Percentiles rank a stretch among this genome's conserved stretches.
These are phyloP conservation scores for Pseudocercospora ulei DNA, from an alignment of 2,329 filamentous ascomycete genomes.

Conservation along the genomic window DNA sequence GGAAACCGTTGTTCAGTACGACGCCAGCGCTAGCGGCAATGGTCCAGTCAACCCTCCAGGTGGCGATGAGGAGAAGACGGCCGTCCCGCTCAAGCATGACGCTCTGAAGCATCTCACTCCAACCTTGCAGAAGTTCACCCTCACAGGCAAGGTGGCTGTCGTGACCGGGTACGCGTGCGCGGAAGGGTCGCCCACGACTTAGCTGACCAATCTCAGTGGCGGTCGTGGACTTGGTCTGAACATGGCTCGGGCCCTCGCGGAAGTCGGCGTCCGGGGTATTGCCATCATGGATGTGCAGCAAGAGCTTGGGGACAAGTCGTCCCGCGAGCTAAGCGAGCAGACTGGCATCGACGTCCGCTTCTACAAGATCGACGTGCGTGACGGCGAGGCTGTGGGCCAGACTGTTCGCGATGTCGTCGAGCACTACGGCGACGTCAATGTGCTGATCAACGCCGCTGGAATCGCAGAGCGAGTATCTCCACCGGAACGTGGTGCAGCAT, in stretches of 20 bases:
- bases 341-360: conserved; percentile 65
- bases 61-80: conserved; percentile 29
- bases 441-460: conserved; percentile 70
- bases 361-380: conserved; percentile 69
- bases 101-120: conserved; percentile 49
- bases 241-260: conserved; percentile 67
- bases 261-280: conserved; percentile 64
- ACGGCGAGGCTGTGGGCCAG: conserved; percentile 58
- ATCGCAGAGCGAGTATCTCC: conserved; percentile 54
- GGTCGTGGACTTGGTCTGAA: conserved; percentile 68
- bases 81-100: conserved; percentile 29
- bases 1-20: conserved; percentile 27
- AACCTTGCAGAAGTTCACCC: conserved; percentile 59
- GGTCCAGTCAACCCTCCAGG: conserved; percentile 33
- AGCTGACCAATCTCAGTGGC: conserved; percentile 45
- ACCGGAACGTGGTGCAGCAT: not conserved
- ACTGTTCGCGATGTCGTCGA: conserved; percentile 58
- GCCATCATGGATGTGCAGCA: conserved; percentile 70
- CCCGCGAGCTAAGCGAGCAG: conserved; percentile 59
- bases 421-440: conserved; percentile 59
- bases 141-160: conserved; percentile 54
- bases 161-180: conserved; percentile 53
- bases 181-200: not conserved
- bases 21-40: conserved; percentile 14
- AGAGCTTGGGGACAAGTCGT: conserved; percentile 60